phyloP scores from a whole-genome alignment of 148 eudicot species.

The Drosera capensis region DNA sequence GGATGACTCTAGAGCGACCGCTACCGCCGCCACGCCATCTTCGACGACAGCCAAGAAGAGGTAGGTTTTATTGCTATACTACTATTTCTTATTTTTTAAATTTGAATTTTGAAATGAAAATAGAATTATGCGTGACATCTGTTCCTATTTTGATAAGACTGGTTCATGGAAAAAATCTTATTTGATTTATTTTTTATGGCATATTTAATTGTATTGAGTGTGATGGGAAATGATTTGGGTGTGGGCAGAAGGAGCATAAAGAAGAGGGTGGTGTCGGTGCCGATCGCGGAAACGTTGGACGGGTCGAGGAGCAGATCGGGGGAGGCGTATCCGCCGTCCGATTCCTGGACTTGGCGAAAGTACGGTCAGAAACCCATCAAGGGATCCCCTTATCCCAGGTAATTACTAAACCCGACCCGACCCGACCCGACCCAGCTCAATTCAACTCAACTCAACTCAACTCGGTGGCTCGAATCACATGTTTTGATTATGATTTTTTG shows the following conservation, averaged over 20 bases:
- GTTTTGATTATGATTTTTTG: too few species aligned
- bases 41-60: conserved; percentile 62
- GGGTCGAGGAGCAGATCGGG: conserved; percentile 21
- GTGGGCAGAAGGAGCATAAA: conserved; percentile 28
- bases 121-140: too few species aligned
- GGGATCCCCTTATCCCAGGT: conserved; percentile 97
- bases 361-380: conserved; percentile 92
- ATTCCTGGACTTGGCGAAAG: conserved; percentile 95
- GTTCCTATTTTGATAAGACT: too few species aligned
- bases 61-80: conserved; percentile 13
- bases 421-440: too few species aligned
- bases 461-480: too few species aligned
- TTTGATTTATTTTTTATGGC: not conserved
- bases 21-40: conserved; percentile 25
- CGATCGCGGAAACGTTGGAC: conserved; percentile 36
- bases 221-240: conserved; percentile 1
- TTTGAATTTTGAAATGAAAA: not conserved
- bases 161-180: too few species aligned
- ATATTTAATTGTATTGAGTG: conserved; percentile 1
- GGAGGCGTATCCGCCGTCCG: conserved; percentile 71
- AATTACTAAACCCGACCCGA: too few species aligned
- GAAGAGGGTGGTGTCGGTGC: conserved; percentile 31
- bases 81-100: not conserved
- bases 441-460: too few species aligned
- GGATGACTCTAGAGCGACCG: conserved; percentile 25